phyloP scores from a whole-genome alignment of 2,329 filamentous ascomycete species.

The Sclerotinia subarctica region DNA sequence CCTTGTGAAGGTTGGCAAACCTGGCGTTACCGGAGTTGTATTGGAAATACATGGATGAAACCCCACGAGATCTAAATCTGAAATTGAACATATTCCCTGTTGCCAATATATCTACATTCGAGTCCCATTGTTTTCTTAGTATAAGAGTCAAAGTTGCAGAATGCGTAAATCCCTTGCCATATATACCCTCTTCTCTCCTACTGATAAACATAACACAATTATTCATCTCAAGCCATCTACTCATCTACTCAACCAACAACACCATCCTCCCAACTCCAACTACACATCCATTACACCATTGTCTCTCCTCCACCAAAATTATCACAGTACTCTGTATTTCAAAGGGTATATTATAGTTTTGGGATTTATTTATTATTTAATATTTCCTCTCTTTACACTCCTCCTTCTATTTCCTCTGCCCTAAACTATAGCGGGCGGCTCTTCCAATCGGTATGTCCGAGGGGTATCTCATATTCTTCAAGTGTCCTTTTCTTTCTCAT shows the following conservation, averaged over 20 bases:
- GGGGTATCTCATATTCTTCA: background rate
- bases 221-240: too few species aligned
- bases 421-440: background rate
- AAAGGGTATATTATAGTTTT: too few species aligned
- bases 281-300: too few species aligned
- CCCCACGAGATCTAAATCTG: background rate
- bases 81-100: background rate
- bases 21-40: constrained; percentile 3
- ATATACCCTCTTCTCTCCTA: too few species aligned
- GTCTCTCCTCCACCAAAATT: too few species aligned
- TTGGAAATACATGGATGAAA: background rate
- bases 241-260: too few species aligned
- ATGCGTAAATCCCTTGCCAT: too few species aligned
- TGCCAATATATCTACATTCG: background rate
- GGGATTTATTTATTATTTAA: background rate
- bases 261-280: too few species aligned
- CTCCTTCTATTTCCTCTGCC: background rate
- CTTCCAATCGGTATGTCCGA: background rate
- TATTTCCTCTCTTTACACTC: background rate
- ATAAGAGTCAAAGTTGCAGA: too few species aligned
- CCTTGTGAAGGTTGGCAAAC: background rate
- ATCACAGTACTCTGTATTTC: background rate
- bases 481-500: background rate
- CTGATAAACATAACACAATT: too few species aligned
- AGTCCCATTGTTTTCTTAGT: too few species aligned